Evolutionary conservation across 2,329 filamentous ascomycete species (phyloP).

Genomic region (Sphaerulina vaccinii): DNA sequence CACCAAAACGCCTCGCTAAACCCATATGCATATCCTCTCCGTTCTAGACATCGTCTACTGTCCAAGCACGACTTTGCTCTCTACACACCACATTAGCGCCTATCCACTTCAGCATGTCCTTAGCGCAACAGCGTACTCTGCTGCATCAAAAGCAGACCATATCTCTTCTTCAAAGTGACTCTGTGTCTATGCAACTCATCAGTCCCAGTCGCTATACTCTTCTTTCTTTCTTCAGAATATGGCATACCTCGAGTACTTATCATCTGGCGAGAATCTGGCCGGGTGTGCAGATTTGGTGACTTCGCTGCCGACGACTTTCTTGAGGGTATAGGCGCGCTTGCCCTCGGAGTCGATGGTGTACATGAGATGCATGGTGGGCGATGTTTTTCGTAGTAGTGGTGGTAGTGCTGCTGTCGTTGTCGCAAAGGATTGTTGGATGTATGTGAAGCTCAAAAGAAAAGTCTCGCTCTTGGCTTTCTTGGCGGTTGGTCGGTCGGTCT

Average conservation of each 20-base stretch:
- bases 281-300: slow-evolving; percentile 96
- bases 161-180: slow-evolving; percentile 91
- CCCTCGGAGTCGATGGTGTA: slow-evolving; percentile 80
- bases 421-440: slow-evolving; percentile 5
- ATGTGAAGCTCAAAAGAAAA: no score
- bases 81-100: slow-evolving; percentile 29
- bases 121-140: slow-evolving; percentile 41
- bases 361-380: slow-evolving; percentile 67
- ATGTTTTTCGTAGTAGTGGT: slow-evolving; percentile 3
- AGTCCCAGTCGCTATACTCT: neutral
- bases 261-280: slow-evolving; percentile 93
- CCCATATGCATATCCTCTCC: slow-evolving; percentile 8
- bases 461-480: no score
- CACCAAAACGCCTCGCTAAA: slow-evolving; percentile 25
- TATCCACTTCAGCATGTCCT: neutral
- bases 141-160: slow-evolving; percentile 83
- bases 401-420: neutral
- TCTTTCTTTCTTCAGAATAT: neutral
- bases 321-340: slow-evolving; percentile 91
- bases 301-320: slow-evolving; percentile 77
- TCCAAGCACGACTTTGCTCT: slow-evolving; percentile 47
- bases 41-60: slow-evolving; percentile 32
- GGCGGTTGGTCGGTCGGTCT: neutral
- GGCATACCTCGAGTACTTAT: slow-evolving; percentile 82
- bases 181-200: slow-evolving; percentile 62